Percentiles rank a stretch among this genome's conserved stretches.
phyloP scores from a whole-genome alignment of 2,329 filamentous ascomycete genomes.

The Sordariomycetes sp. region DNA sequence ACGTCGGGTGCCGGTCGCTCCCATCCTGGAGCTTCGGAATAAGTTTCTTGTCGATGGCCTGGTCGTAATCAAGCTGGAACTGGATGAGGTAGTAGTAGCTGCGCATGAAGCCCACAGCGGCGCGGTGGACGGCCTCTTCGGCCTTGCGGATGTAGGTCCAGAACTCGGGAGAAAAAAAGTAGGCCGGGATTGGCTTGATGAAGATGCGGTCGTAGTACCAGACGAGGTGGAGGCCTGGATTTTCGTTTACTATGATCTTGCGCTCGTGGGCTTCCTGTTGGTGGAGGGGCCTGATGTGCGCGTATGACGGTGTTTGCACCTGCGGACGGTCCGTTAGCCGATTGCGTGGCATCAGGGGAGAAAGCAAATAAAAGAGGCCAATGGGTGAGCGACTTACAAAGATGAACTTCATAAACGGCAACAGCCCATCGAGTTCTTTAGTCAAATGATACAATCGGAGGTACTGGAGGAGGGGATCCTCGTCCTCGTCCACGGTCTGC shows the following conservation, averaged over 20 bases:
- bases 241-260: constrained; percentile 22
- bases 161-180: constrained; percentile 18
- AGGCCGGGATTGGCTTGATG: constrained; percentile 26
- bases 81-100: constrained; percentile 19
- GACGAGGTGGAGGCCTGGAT: constrained; percentile 25
- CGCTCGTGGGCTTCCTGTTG: constrained; percentile 22
- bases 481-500: too few species aligned
- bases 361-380: background rate
- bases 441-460: background rate
- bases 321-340: background rate
- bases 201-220: constrained; percentile 25
- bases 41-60: constrained; percentile 15
- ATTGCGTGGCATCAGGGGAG: background rate
- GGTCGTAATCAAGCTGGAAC: constrained; percentile 18
- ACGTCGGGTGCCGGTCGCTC: constrained; percentile 7
- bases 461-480: background rate
- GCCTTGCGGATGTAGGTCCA: constrained; percentile 15
- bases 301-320: constrained; percentile 3
- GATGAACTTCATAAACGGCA: constrained; percentile 4
- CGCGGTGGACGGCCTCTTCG: constrained; percentile 9
- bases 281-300: constrained; percentile 20
- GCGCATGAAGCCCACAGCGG: constrained; percentile 19
- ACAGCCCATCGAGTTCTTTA: background rate
- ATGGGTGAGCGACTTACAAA: background rate
- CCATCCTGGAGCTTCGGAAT: constrained; percentile 12